Conservation (phyloP, 2,329 filamentous ascomycete genomes). For the Lachnum nothofagi region DNA sequence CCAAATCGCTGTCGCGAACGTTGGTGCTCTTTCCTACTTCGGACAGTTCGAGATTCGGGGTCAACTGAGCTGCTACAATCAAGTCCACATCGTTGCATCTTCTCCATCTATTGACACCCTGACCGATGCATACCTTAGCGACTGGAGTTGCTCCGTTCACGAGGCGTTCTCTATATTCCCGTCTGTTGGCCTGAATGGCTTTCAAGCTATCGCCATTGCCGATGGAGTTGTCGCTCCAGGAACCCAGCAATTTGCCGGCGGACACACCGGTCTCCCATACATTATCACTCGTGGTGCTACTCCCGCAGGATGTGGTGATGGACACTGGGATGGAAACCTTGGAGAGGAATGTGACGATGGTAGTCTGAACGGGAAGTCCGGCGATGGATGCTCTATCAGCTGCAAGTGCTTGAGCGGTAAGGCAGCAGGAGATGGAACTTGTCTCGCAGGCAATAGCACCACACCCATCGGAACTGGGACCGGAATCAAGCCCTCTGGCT, state of each 20-base stretch:
- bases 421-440: constrained; percentile 27
- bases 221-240: constrained; percentile 34
- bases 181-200: constrained; percentile 32
- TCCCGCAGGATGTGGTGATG: constrained; percentile 39
- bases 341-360: constrained; percentile 41
- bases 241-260: constrained; percentile 34
- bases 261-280: constrained; percentile 38
- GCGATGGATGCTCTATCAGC: constrained; percentile 36
- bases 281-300: constrained; percentile 40
- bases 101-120: constrained; percentile 33
- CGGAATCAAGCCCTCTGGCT: constrained; percentile 1
- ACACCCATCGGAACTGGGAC: constrained; percentile 4
- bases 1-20: constrained; percentile 21
- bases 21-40: constrained; percentile 32
- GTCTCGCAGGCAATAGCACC: constrained; percentile 10
- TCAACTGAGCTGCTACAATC: constrained; percentile 37
- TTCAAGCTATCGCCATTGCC: constrained; percentile 39
- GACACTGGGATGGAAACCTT: constrained; percentile 31
- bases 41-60: constrained; percentile 39
- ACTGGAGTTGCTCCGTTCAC: constrained; percentile 41
- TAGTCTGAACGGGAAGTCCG: constrained; percentile 33
- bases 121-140: constrained; percentile 36
- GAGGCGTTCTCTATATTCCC: constrained; percentile 39
- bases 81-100: constrained; percentile 38
- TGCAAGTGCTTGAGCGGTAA: constrained; percentile 36